phyloP scores from a whole-genome alignment of 495 filamentous ascomycete species.

The Neurospora sp. region DNA sequence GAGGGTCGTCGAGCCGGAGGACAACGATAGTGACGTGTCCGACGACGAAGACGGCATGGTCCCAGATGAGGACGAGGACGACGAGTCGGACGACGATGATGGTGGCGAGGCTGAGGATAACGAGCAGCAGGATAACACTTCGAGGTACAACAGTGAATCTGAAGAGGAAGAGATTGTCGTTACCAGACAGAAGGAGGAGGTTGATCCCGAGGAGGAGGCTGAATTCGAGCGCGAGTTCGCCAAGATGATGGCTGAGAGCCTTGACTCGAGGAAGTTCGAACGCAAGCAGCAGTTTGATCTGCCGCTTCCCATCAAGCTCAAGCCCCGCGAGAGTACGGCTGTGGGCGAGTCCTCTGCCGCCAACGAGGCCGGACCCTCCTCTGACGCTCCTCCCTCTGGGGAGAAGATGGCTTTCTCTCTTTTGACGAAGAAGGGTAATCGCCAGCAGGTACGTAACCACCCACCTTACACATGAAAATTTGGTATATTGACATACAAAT shows the following conservation, averaged over 20 bases:
- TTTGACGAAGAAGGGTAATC: constrained; percentile 91
- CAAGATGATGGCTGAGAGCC: constrained; percentile 96
- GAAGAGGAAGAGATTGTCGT: constrained; percentile 87
- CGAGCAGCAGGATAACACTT: constrained; percentile 23
- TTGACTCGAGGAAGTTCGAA: constrained; percentile 89
- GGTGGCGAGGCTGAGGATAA: constrained; percentile 39
- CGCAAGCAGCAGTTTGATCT: constrained; percentile 91
- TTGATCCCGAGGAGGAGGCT: constrained; percentile 88
- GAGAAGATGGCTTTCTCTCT: constrained; percentile 84
- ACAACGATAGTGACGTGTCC: constrained; percentile 54
- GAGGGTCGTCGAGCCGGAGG: constrained; percentile 55
- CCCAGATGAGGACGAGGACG: constrained; percentile 27
- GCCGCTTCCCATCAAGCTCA: constrained; percentile 77
- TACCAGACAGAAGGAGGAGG: constrained; percentile 76
- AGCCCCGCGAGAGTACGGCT: constrained; percentile 47
- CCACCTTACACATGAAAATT: background rate
- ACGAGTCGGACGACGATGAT: constrained; percentile 37
- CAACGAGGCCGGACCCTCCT: constrained; percentile 17
- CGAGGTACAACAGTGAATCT: constrained; percentile 46
- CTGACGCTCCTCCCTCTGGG: constrained; percentile 13
- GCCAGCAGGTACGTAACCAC: constrained; percentile 61
- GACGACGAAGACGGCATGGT: constrained; percentile 52
- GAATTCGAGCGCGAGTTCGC: constrained; percentile 98
- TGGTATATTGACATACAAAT: background rate
- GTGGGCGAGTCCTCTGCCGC: constrained; percentile 22